Base-by-base conservation (phyloP, 345 rosid species). In the Eucalyptus virginea region DNA sequence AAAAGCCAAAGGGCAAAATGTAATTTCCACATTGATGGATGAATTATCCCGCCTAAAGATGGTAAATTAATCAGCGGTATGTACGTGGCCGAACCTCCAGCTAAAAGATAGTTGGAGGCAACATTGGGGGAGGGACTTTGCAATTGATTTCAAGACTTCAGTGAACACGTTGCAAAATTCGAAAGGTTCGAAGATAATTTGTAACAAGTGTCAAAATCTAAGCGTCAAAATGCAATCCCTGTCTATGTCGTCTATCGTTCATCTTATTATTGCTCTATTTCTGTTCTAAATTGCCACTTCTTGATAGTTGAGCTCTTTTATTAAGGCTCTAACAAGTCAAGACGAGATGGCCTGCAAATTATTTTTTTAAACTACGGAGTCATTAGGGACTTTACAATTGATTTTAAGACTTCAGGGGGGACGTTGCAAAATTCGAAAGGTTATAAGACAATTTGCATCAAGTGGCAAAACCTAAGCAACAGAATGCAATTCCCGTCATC, bases 181-280 rank as follows among this genome's bases (percentile, higher is more conserved):
- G 6, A 56, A 60, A 62, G 34, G 69, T 62, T 13, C 28, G 32
- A 60, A 0, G 3, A 12, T 62, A 28, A 28, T 12, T 62, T 28
- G 18, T 30, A 62, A 28, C 16, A 2, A 12, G 9, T 62, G 18
- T 18, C 17, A 62, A 62, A 62, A 30, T 5, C 69, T 60, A 62
- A 30, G 8, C 3, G 0, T 12, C 69, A 62, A 62, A 62, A 28
- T 60, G 69, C 32, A 60, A 60, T 60, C 3, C 8, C 17, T 0
- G 0, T 12, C 69, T 13, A 6, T 12, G 34, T 28, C 3, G 0
- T 28, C 69, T 60, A 28, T 28, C 7, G 8, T 69, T 17, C 14
- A 18, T 69, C 81, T 69, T 34, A 18, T 69, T 34, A 21, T n/a
- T 34, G 44, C 44, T 18, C 44, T 34, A 9, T 34, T 72, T 72